Evolutionary conservation across 2,329 filamentous ascomycete species (phyloP), one percentile per base, ranked within the genome.

Genomic region (Zalaria sp.): DNA sequence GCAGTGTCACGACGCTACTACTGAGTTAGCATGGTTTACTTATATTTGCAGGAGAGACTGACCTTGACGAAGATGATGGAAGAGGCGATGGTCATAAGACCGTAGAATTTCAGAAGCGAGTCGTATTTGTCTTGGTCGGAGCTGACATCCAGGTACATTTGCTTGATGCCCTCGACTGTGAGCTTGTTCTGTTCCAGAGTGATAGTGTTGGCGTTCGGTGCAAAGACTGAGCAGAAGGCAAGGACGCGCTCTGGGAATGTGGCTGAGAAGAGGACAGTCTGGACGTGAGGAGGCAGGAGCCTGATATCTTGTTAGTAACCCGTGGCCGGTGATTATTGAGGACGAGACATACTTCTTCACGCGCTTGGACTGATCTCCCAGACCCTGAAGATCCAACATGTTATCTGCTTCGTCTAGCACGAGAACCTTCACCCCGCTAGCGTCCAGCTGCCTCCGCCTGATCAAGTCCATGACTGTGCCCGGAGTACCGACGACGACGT

Each of bases 401-500:
- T 95, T 96, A 66, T 98, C 91, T 43, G 91, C 91, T 67, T 98
- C 91, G 56, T 98, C 91, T 41, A 98, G 73, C 43, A 95, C 89
- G 46, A 98, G 73, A 5, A 93, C 75, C 60, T 79, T 84, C 51
- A 98, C 69, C 44, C 78, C 65, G 11, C 72, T 75, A 0, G 77
- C 63, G 51, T 93, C 77, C 49, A 98, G 73, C 55, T 83, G 74
- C 50, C 78, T 74, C 53, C 80, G 78, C 55, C 81, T 80, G 54
- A 95, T 81, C 53, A 91, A 71, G 56, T 96, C 91, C 68, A 83
- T 81, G 38, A 91, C 85, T 0, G 89, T 96, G 42, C 91, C 91
- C 0, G 91, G 91, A 1, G 91, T 98, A 45, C 91, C 91, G 45
- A 95, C 84, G 27, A 98, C 75, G 38, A 96, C 76, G 43, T 87